A percentile compares a stretch with the other conserved stretches of the same genome.
Conservation (phyloP, 2,329 filamentous ascomycete genomes). For the Paecilomyces niveus region DNA sequence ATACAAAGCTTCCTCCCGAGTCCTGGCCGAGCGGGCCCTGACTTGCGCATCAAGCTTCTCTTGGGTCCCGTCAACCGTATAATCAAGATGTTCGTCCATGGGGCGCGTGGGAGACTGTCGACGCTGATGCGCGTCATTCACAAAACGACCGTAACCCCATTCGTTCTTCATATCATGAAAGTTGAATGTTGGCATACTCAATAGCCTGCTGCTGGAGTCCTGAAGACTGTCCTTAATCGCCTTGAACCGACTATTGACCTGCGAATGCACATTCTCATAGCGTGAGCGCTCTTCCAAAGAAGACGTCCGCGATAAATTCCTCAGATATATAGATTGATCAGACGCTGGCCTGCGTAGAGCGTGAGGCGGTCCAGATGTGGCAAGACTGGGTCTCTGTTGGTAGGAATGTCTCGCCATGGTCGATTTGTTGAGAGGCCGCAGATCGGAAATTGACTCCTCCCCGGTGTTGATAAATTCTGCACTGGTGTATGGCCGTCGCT, state of each 20-base stretch:
- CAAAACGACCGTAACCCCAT: conserved; percentile 26
- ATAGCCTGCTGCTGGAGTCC: conserved; percentile 67
- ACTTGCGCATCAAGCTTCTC: not conserved
- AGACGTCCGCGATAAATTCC: conserved; percentile 68
- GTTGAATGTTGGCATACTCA: conserved; percentile 40
- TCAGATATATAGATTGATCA: conserved; percentile 67
- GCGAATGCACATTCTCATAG: conserved; percentile 72
- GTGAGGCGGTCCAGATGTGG: conserved; percentile 16
- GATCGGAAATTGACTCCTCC: conserved; percentile 27
- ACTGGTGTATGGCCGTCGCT: conserved; percentile 3
- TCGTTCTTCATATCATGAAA: conserved; percentile 31
- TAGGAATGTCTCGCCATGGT: conserved; percentile 27
- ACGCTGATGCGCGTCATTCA: conserved; percentile 18
- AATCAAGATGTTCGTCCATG: not conserved
- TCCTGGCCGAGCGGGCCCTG: conserved; percentile 6
- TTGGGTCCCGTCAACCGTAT: not conserved
- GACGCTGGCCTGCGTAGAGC: conserved; percentile 58
- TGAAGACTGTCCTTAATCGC: conserved; percentile 83
- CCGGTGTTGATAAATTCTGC: conserved; percentile 12
- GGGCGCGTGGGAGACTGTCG: conserved; percentile 1
- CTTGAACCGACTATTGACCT: conserved; percentile 83
- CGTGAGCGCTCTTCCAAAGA: conserved; percentile 77
- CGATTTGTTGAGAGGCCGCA: conserved; percentile 19
- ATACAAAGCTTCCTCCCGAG: conserved; percentile 23
- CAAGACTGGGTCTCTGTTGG: conserved; percentile 18